These are phyloP conservation scores for Schwanniomyces etchellsii DNA, from an alignment of 1,139 yeast genomes.

Conservation along the genomic window DNA sequence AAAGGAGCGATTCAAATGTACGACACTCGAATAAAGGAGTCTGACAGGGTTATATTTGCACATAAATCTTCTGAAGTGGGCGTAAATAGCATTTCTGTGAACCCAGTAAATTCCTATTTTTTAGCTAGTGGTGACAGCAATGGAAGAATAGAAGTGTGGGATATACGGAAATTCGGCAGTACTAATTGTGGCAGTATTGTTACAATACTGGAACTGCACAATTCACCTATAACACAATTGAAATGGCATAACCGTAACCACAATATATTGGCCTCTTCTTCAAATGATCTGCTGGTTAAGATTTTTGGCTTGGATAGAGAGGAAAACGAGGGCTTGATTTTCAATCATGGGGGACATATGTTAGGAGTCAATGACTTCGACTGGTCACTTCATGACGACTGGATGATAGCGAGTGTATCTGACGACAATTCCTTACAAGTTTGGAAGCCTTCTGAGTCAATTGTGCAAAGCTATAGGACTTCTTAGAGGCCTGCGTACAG, in stretches of 20 bases:
- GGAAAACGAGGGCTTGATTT: slow-evolving; percentile 42
- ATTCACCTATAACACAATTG: slow-evolving; percentile 58
- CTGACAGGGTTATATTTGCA: slow-evolving; percentile 14
- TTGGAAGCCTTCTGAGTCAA: slow-evolving; percentile 58
- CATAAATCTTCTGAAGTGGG: slow-evolving; percentile 37
- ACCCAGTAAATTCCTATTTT: slow-evolving; percentile 44
- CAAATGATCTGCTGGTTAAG: slow-evolving; percentile 65
- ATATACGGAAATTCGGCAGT: slow-evolving; percentile 46
- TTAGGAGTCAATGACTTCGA: slow-evolving; percentile 78
- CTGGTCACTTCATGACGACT: slow-evolving; percentile 79
- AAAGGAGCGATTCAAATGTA: slow-evolving; percentile 40
- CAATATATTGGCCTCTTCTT: slow-evolving; percentile 64
- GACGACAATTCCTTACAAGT: slow-evolving; percentile 86
- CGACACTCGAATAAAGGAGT: slow-evolving; percentile 38
- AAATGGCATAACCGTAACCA: slow-evolving; percentile 72
- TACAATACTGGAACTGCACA: slow-evolving; percentile 37
- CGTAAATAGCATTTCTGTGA: slow-evolving; percentile 63
- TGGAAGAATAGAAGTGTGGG: slow-evolving; percentile 66
- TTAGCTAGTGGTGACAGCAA: slow-evolving; percentile 66
- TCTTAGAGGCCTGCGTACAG: slow-evolving; percentile 3
- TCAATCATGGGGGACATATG: slow-evolving; percentile 89
- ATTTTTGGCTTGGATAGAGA: slow-evolving; percentile 58
- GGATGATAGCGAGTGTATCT: slow-evolving; percentile 78
- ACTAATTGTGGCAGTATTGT: slow-evolving; percentile 11
- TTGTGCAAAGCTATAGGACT: slow-evolving; percentile 11